A percentile compares a stretch with the other conserved stretches of the same genome.
Evolutionary conservation across 768 basidiomycete genomes (phyloP).

Genomic region (Pisolithus tinctorius): DNA sequence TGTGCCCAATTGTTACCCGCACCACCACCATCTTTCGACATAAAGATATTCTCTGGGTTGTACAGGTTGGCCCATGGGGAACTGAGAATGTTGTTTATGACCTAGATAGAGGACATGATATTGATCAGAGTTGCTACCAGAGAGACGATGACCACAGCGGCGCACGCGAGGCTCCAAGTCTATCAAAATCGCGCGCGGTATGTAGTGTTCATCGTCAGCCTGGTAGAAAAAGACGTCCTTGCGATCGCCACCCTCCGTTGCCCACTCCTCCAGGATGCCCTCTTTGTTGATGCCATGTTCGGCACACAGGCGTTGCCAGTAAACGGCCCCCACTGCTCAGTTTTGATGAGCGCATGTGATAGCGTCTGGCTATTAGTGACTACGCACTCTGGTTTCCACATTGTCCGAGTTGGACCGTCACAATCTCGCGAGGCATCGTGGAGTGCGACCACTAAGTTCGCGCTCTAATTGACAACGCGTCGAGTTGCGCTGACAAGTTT

Average conservation of each 20-base stretch:
- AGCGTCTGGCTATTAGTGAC: background rate
- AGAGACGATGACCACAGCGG: slow-evolving; percentile 9
- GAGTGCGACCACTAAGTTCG: slow-evolving; percentile 2
- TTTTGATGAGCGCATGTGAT: background rate
- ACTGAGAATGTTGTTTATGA: slow-evolving; percentile 90
- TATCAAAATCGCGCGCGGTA: slow-evolving; percentile 92
- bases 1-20: slow-evolving; percentile 99
- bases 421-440: slow-evolving; percentile 76
- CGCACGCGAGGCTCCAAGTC: slow-evolving; percentile 93
- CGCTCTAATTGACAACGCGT: slow-evolving; percentile 9
- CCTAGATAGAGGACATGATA: slow-evolving; percentile 48
- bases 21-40: slow-evolving; percentile 96
- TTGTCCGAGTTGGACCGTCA: slow-evolving; percentile 83
- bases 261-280: slow-evolving; percentile 96
- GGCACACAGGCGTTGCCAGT: slow-evolving; percentile 96
- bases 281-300: slow-evolving; percentile 97
- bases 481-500: background rate
- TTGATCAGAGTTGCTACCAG: background rate
- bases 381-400: slow-evolving; percentile 84
- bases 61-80: slow-evolving; percentile 86
- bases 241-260: slow-evolving; percentile 89
- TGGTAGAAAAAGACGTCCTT: slow-evolving; percentile 99
- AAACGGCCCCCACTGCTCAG: slow-evolving; percentile 83
- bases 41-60: slow-evolving; percentile 96
- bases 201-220: slow-evolving; percentile 99